phyloP scores from a whole-genome alignment of 2,329 filamentous ascomycete species.

The Fusarium protoensiforme region DNA sequence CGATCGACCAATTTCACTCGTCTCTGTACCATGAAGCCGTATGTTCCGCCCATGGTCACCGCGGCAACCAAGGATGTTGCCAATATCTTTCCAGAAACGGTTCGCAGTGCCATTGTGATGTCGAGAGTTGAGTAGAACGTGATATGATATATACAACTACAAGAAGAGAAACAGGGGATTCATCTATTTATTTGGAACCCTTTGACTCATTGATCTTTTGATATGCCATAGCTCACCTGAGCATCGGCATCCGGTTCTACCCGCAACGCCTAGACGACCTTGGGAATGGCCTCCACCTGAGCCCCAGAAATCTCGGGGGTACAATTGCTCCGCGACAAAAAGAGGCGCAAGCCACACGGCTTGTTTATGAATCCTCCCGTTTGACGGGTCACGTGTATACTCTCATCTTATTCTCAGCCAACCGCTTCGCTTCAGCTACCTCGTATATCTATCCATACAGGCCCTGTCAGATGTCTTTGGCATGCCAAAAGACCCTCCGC shows the following conservation, averaged over 20 bases:
- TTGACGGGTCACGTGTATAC: neutral
- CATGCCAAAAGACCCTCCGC: neutral
- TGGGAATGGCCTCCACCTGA: conserved; percentile 6
- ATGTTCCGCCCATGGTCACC: conserved; percentile 24
- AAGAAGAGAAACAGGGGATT: neutral
- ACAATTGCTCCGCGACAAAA: conserved; percentile 4
- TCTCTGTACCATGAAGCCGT: conserved; percentile 27
- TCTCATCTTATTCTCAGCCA: neutral
- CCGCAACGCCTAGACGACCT: conserved; percentile 1
- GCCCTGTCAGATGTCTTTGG: neutral
- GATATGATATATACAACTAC: neutral
- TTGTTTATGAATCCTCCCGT: neutral
- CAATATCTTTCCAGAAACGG: conserved; percentile 23
- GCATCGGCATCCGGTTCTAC: conserved; percentile 16
- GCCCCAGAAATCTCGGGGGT: neutral
- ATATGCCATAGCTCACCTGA: conserved; percentile 9
- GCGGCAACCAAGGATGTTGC: conserved; percentile 18
- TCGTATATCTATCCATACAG: neutral
- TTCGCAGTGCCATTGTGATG: conserved; percentile 23
- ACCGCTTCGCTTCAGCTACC: neutral
- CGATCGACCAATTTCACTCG: conserved; percentile 15
- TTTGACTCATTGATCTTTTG: conserved; percentile 14
- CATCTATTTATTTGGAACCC: neutral
- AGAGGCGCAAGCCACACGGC: neutral
- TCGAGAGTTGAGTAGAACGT: neutral